A percentile compares a stretch with the other conserved stretches of the same genome.
phyloP scores from a whole-genome alignment of 345 rosid genomes.

The Mallotus nudiflorus region DNA sequence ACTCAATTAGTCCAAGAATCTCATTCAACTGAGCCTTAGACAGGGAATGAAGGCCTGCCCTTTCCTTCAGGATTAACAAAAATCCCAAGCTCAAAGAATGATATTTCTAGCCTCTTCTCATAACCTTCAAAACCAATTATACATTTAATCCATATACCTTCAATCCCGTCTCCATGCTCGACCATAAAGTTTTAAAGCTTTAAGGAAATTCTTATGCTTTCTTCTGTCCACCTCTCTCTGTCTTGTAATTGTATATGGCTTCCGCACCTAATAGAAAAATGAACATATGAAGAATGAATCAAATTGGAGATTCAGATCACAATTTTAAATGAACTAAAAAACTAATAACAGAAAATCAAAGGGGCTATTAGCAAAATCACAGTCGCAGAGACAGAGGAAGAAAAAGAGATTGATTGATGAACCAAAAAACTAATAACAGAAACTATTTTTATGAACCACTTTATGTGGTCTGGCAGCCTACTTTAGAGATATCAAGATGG shows the following conservation, averaged over 20 bases:
- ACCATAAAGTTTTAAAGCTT: constrained; percentile 82
- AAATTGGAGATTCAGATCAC: background rate
- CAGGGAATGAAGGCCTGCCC: constrained; percentile 22
- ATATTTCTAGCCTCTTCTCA: no score
- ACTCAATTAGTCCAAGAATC: constrained; percentile 29
- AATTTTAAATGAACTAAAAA: constrained; percentile 28
- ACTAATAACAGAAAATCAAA: constrained; percentile 31
- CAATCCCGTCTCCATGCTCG: constrained; percentile 85
- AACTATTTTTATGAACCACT: constrained; percentile 10
- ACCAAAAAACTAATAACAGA: background rate
- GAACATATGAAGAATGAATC: background rate
- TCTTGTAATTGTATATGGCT: constrained; percentile 81
- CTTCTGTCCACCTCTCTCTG: constrained; percentile 96
- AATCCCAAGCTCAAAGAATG: constrained; percentile 24
- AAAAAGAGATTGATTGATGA: constrained; percentile 15
- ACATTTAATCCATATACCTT: constrained; percentile 73
- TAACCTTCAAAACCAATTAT: no score
- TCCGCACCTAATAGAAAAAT: constrained; percentile 50
- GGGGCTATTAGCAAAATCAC: background rate
- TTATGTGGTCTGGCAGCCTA: constrained; percentile 10
- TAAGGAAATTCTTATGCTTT: constrained; percentile 83
- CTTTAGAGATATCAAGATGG: constrained; percentile 31
- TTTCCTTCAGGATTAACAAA: constrained; percentile 30
- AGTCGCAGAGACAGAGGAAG: constrained; percentile 12
- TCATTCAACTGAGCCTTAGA: constrained; percentile 27